A percentile compares a stretch with the other conserved stretches of the same genome.
Evolutionary conservation across 768 basidiomycete genomes (phyloP).

Genomic region (Leccinellum albellum): DNA sequence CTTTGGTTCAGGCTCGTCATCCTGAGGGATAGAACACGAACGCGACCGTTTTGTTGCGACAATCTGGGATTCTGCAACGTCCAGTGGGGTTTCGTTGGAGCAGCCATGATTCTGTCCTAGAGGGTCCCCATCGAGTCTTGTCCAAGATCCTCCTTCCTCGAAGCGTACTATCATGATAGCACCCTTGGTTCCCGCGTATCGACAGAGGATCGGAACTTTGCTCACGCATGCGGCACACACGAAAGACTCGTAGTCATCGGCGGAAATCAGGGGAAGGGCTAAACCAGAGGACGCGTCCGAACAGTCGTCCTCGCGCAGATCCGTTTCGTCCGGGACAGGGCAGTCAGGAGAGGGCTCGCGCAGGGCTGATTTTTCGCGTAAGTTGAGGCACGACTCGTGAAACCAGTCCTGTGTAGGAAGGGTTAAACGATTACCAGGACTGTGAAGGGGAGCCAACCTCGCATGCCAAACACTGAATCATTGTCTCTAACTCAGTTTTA

Average conservation of each 20-base stretch:
- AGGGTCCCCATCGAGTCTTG: slow-evolving; percentile 36
- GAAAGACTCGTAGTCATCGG: slow-evolving; percentile 70
- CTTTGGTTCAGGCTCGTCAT: slow-evolving; percentile 41
- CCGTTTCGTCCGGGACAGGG: not conserved
- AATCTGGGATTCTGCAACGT: slow-evolving; percentile 25
- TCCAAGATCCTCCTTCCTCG: slow-evolving; percentile 47
- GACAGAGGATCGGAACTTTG: slow-evolving; percentile 47
- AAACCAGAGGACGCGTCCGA: slow-evolving; percentile 65
- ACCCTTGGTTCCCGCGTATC: slow-evolving; percentile 67
- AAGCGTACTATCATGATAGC: slow-evolving; percentile 65
- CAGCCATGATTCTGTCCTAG: not conserved
- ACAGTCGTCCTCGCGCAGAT: slow-evolving; percentile 40
- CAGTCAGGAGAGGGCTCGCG: slow-evolving; percentile 37
- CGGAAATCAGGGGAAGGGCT: slow-evolving; percentile 64
- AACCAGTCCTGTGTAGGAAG: slow-evolving; percentile 69
- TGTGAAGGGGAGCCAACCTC: slow-evolving; percentile 47
- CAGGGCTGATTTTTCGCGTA: slow-evolving; percentile 60
- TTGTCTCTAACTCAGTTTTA: slow-evolving; percentile 71
- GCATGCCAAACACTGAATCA: slow-evolving; percentile 85
- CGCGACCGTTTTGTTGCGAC: slow-evolving; percentile 43
- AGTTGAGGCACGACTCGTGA: slow-evolving; percentile 84
- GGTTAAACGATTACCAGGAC: slow-evolving; percentile 1
- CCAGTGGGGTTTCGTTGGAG: slow-evolving; percentile 13
- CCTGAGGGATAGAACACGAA: slow-evolving; percentile 22
- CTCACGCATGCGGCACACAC: slow-evolving; percentile 70